phyloP scores from a whole-genome alignment of 441 rosid species.

The Populus hybrid region DNA sequence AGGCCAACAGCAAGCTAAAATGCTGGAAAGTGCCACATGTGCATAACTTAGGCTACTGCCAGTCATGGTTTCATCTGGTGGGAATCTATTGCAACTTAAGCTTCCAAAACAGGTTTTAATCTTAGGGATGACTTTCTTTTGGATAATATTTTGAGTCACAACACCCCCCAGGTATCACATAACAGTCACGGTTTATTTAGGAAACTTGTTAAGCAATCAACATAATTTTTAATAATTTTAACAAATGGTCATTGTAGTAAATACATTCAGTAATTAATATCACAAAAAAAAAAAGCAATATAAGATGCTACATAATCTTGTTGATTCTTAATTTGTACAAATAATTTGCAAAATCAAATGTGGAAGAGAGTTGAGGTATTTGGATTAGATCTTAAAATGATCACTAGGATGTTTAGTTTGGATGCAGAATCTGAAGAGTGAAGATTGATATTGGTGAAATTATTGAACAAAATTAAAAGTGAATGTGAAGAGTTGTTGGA shows the following conservation, averaged over 20 bases:
- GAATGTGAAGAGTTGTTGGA: neutral
- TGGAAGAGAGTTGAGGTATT: neutral
- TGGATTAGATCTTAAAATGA: neutral
- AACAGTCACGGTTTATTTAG: neutral
- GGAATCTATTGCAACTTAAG: neutral
- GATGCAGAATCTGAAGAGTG: neutral
- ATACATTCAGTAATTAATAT: neutral
- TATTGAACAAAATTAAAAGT: neutral
- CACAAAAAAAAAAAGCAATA: neutral
- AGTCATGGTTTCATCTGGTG: neutral
- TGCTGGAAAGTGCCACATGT: neutral
- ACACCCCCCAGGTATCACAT: neutral
- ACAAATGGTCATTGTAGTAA: neutral
- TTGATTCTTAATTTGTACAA: neutral
- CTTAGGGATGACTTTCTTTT: neutral
- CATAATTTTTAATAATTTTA: no score
- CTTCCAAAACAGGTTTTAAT: neutral
- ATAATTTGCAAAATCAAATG: no score
- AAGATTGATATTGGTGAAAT: neutral
- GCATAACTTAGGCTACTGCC: neutral
- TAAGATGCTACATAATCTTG: neutral
- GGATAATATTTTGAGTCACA: neutral
- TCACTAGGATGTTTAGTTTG: neutral
- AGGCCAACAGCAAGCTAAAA: neutral
- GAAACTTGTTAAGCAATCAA: neutral